Base-by-base conservation (phyloP, 139 green algal species). In the Chlorella sp. region DNA sequence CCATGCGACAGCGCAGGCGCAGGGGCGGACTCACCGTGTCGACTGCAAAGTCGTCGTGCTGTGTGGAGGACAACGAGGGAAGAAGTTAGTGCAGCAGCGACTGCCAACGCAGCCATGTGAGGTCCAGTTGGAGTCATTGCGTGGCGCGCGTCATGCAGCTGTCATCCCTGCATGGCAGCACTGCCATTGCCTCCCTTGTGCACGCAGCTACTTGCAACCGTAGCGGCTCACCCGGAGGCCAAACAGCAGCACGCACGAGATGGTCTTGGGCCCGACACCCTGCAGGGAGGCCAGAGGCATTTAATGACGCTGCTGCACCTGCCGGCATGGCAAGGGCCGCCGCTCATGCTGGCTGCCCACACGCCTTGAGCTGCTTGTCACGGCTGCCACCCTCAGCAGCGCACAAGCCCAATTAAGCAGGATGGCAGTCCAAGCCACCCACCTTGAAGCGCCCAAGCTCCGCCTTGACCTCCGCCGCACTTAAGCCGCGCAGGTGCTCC, bases 201-300 rank as follows among this genome's bases (percentile, higher is more conserved):
- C 70, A 36, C 26, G 70, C 70, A 36, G 70, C 40, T 56, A 9
- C 70, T 11, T 41, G 32, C 64, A 70, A 0, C 38, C 36, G 19
- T 11, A 28, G 22, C 56, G 32, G 32, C 26, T 17, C 40, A 73
- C 77, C 77, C 73, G 60, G 7, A 83, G 68, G 40, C 81, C 87
- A 68, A 97, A 96, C 84, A 96, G 90, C 30, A 96, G 82, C 68
- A 94, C 90, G 87, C 94, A 97, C 0, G 91, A 76, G 5, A 93
- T 70, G 26, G 89, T 96, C 89, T 96, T 96, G 44, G 89, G 87
- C 46, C 94, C 94, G 46, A 96, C 89, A 13, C 94, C 94, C 51
- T 60, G 51, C 51, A 24, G n/a, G n/a, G n/a, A n/a, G n/a, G n/a
- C n/a, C n/a, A n/a, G n/a, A n/a, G n/a, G n/a, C n/a, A n/a, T n/a